Evolutionary conservation across 2,329 filamentous ascomycete genomes (phyloP).

Genomic region (Ophiostoma perfectum): DNA sequence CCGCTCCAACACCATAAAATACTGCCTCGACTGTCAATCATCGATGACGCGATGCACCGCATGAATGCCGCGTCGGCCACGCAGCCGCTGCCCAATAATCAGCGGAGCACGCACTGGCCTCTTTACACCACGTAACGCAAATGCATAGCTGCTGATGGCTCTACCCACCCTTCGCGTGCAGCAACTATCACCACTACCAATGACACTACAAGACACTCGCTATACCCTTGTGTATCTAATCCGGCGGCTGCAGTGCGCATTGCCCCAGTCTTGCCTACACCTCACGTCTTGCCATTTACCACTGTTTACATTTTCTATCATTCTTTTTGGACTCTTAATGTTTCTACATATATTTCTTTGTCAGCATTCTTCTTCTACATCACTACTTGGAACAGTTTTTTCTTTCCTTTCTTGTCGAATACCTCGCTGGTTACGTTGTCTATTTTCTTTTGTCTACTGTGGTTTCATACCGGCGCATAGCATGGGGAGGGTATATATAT

Average conservation of each 20-base stretch:
- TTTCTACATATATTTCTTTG: conserved; percentile 9
- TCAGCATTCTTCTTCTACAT: neutral
- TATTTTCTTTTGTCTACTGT: conserved; percentile 18
- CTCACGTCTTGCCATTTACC: neutral
- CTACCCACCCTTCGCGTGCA: neutral
- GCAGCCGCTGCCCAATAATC: neutral
- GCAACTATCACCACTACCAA: neutral
- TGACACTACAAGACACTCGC: neutral
- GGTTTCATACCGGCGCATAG: conserved; percentile 24
- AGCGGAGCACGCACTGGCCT: neutral
- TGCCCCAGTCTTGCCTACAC: neutral
- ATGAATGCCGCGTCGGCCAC: neutral
- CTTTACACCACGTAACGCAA: neutral
- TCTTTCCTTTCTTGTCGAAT: conserved; percentile 10
- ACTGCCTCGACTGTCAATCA: neutral
- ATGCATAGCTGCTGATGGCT: conserved; percentile 1
- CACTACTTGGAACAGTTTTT: neutral
- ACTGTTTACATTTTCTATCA: neutral
- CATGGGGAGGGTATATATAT: conserved; percentile 24
- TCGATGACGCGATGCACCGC: neutral
- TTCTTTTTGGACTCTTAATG: neutral
- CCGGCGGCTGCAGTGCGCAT: neutral
- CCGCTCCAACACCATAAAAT: neutral
- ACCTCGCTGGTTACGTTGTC: conserved; percentile 7
- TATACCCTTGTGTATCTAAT: conserved; percentile 12